Percentiles rank a stretch among this genome's conserved stretches.
Evolutionary conservation across 192 early-diverging fungal genomes (phyloP).

Genomic region (Coemansia sp.): DNA sequence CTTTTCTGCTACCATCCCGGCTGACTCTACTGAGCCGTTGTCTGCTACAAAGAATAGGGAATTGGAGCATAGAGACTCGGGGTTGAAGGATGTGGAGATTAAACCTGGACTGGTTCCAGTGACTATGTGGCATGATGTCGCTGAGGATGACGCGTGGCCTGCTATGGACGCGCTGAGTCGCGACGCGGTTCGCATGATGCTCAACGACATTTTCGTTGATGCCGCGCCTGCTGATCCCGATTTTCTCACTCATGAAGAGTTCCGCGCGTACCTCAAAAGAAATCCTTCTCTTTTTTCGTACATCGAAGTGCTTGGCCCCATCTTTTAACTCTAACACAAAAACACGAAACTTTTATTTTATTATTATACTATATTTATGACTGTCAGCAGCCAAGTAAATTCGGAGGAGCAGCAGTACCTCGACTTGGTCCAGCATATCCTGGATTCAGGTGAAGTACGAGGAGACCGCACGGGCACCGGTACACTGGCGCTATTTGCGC

Average conservation of each 20-base stretch:
- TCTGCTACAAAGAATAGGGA: neutral
- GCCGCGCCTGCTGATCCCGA: conserved; percentile 63
- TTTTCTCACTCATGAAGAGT: conserved; percentile 79
- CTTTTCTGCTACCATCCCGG: conserved; percentile 83
- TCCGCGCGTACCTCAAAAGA: conserved; percentile 72
- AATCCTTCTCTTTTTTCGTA: conserved; percentile 85
- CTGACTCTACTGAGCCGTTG: conserved; percentile 6
- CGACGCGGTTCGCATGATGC: conserved; percentile 94
- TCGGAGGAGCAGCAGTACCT: conserved; percentile 90
- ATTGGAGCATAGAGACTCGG: conserved; percentile 7
- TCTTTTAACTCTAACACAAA: conserved; percentile 60
- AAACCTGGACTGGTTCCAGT: conserved; percentile 18
- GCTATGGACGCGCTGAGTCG: conserved; percentile 93
- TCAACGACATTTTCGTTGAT: conserved; percentile 79
- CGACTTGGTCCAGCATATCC: conserved; percentile 69
- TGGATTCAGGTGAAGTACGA: conserved; percentile 72
- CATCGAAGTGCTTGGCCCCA: conserved; percentile 89
- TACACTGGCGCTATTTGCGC: conserved; percentile 81
- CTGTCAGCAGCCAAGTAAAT: conserved; percentile 7
- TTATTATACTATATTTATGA: neutral
- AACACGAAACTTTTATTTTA: too few relatives aligned
- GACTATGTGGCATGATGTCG: conserved; percentile 54
- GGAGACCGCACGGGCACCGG: conserved; percentile 92
- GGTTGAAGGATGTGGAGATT: neutral
- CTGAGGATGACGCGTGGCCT: conserved; percentile 71